phyloP scores from a whole-genome alignment of 371 early-diverging fungal species.

The Apophysomyces elegans region DNA sequence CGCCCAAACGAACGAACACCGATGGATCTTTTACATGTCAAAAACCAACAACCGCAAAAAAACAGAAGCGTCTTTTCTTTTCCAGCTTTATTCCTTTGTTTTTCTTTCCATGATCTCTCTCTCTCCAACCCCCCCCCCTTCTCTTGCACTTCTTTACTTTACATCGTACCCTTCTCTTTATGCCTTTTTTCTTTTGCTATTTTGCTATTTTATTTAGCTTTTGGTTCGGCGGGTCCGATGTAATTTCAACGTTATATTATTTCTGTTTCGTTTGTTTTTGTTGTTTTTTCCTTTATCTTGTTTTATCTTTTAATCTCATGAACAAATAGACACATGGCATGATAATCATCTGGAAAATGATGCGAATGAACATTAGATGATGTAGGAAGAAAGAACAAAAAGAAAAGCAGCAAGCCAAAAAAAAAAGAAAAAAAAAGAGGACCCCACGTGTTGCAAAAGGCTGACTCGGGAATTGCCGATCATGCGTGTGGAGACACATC shows the following conservation, averaged over 20 bases:
- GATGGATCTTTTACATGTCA: too few relatives aligned
- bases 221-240: conserved; percentile 10
- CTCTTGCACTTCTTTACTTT: too few relatives aligned
- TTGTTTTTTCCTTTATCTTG: background rate
- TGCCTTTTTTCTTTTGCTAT: background rate
- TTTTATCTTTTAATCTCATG: conserved; percentile 2
- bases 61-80: conserved; percentile 6
- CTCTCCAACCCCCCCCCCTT: background rate
- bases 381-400: background rate
- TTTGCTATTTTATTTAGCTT: background rate
- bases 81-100: background rate
- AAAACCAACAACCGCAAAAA: background rate
- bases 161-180: background rate
- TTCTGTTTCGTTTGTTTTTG: background rate
- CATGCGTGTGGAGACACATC: conserved; percentile 1
- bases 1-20: too few relatives aligned
- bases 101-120: background rate
- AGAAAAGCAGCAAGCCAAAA: too few relatives aligned
- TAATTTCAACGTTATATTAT: background rate
- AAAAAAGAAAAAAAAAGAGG: too few relatives aligned
- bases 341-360: too few relatives aligned
- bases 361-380: too few relatives aligned
- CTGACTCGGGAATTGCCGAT: conserved; percentile 5
- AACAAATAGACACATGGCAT: conserved; percentile 5
- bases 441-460: background rate